Evolutionary conservation across 176 grass and related monocot genomes (phyloP), one percentile per base, ranked within the genome.

Genomic region (Thalia dealbata): DNA sequence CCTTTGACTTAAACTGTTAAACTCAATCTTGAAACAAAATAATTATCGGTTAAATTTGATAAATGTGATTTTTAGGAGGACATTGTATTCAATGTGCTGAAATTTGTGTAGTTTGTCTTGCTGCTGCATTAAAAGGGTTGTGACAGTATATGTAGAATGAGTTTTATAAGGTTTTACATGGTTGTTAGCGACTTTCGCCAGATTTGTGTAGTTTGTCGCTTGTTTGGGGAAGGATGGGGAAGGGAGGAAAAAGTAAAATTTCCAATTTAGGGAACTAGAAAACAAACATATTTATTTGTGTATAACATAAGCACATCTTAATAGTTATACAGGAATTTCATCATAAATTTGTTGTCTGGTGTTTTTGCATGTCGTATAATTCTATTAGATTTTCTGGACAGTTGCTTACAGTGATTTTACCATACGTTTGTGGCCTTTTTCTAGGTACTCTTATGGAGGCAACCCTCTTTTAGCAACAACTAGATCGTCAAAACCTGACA

Each of bases 401-500:
- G 4, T 18, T 72, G 32, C 3, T 52, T 13, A 7, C 52, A 6
- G 18, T 72, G 10, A 23, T 52, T 69, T 32, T 60, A 35, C 12
- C 14, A 71, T 70, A 52, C 11, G 79, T 81, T 61, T 2, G 38
- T 46, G 14, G 24, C 21, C 63, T 44, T 48, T 78, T 69, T 19
- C 29, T 60, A 97, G 93, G 81, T 93, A 99, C 77, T 88, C 80
- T 21, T 99, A 79, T 88, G 87, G 77, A 76, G 85, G 87, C 38
- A 85, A 67, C 41, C 83, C 95, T 54, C 64, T 93, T 46, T 45
- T 75, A 7, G 74, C 87, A 81, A 70, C 81, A 68, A 63, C 45
- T 51, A 77, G 83, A 24, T 81, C 84, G 66, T 70, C 72, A 51
- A 72, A 86, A 69, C 68, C 72, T 30, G 79, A 83, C 67, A 75